These are phyloP conservation scores for Amauroascus niger DNA, from an alignment of 2,329 filamentous ascomycete genomes.

Conservation along the genomic window DNA sequence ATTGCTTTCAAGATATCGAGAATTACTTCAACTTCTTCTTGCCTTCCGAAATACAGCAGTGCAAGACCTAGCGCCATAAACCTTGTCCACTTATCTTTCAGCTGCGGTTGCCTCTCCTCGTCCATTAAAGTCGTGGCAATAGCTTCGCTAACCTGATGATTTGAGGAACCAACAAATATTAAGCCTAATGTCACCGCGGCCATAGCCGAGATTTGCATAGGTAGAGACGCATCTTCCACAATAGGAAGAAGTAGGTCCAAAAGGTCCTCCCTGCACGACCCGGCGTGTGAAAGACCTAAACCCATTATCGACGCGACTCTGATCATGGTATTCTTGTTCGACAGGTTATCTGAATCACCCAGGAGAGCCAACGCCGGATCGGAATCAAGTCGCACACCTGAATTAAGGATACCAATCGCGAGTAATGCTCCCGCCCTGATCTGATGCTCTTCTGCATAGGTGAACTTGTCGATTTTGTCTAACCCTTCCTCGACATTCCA, in stretches of 20 bases:
- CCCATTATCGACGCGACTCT: slow-evolving; percentile 88
- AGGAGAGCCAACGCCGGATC: slow-evolving; percentile 85
- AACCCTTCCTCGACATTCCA: slow-evolving; percentile 91
- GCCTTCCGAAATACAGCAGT: slow-evolving; percentile 86
- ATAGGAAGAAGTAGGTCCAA: slow-evolving; percentile 77
- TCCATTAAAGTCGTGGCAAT: slow-evolving; percentile 90
- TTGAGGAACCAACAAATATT: slow-evolving; percentile 84
- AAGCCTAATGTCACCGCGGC: slow-evolving; percentile 83
- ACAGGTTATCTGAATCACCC: slow-evolving; percentile 67
- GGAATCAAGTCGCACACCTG: slow-evolving; percentile 76
- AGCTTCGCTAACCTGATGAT: slow-evolving; percentile 81
- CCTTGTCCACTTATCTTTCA: slow-evolving; percentile 97
- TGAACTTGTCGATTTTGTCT: slow-evolving; percentile 91
- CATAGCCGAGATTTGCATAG: slow-evolving; percentile 96
- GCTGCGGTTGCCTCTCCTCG: slow-evolving; percentile 76
- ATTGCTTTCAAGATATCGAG: slow-evolving; percentile 94
- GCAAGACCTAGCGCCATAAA: slow-evolving; percentile 93
- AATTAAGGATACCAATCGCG: slow-evolving; percentile 92
- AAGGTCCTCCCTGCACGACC: slow-evolving; percentile 84
- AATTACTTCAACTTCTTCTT: slow-evolving; percentile 98
- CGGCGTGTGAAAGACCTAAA: slow-evolving; percentile 85
- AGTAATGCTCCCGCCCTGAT: slow-evolving; percentile 88
- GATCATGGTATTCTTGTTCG: slow-evolving; percentile 66
- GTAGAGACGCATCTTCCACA: slow-evolving; percentile 69
- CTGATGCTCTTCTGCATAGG: slow-evolving; percentile 68